phyloP scores from a whole-genome alignment of 306 rosid genomes.

The Prunus davidiana region DNA sequence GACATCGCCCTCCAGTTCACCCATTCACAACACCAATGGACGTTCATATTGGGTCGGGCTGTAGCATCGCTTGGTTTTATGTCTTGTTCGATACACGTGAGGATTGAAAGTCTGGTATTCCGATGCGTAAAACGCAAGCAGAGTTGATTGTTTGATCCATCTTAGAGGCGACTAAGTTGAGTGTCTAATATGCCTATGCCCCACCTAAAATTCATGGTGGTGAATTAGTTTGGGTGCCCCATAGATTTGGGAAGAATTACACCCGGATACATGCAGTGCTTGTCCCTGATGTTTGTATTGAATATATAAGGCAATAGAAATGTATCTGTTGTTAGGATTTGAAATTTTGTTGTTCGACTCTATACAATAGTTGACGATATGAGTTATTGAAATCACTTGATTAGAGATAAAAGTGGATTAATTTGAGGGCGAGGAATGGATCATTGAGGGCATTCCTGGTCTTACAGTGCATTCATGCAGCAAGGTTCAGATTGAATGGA shows the following conservation, averaged over 20 bases:
- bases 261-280: background rate
- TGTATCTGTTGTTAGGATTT: background rate
- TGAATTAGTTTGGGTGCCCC: background rate
- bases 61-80: slow-evolving; percentile 14
- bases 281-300: background rate
- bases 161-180: too few relatives aligned
- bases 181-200: background rate
- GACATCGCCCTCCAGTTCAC: slow-evolving; percentile 54
- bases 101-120: background rate
- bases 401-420: too few relatives aligned
- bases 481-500: too few relatives aligned
- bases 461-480: too few relatives aligned
- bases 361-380: background rate
- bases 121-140: background rate
- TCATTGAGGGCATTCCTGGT: too few relatives aligned
- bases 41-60: slow-evolving; percentile 99
- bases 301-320: background rate
- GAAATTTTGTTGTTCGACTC: background rate
- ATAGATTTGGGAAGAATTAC: background rate
- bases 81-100: background rate
- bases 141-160: background rate
- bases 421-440: too few relatives aligned
- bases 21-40: slow-evolving; percentile 79
- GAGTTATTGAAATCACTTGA: too few relatives aligned
- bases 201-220: background rate